These are phyloP conservation scores for Hortiboletus campestris DNA, from an alignment of 768 basidiomycete genomes.

Conservation along the genomic window DNA sequence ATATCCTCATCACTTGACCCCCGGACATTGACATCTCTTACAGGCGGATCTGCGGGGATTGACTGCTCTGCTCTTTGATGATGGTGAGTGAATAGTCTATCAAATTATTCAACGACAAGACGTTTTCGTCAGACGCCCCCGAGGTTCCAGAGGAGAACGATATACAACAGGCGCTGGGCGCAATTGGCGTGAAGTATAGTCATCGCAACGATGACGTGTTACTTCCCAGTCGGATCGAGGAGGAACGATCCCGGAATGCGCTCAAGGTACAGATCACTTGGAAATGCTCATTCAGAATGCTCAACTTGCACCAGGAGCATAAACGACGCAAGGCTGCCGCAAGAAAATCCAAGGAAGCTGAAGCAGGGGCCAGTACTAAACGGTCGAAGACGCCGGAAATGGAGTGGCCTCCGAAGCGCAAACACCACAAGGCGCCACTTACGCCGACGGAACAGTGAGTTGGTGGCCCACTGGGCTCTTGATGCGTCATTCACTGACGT, in stretches of 20 bases:
- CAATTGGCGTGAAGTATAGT: constrained; percentile 66
- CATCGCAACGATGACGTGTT: constrained; percentile 75
- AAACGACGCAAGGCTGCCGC: constrained; percentile 23
- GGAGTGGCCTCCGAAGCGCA: constrained; percentile 65
- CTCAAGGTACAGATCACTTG: constrained; percentile 40
- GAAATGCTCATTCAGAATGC: neutral
- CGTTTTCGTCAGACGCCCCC: constrained; percentile 36
- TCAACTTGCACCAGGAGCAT: constrained; percentile 24
- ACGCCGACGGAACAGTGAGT: constrained; percentile 54
- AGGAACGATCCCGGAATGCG: constrained; percentile 54
- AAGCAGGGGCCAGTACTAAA: constrained; percentile 3
- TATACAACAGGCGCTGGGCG: constrained; percentile 55
- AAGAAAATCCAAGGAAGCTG: constrained; percentile 21
- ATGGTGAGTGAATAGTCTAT: constrained; percentile 41
- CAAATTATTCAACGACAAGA: neutral
- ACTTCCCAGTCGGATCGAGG: constrained; percentile 65
- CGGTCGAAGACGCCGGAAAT: constrained; percentile 36
- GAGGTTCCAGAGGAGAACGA: constrained; percentile 42
- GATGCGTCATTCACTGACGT: neutral
- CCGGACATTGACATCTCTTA: neutral
- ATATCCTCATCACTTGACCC: neutral
- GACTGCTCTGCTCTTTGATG: constrained; percentile 67
- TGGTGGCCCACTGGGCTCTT: neutral
- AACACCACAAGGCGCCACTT: constrained; percentile 48
- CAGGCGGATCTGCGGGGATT: constrained; percentile 60